Evolutionary conservation across 2,329 filamentous ascomycete genomes (phyloP), one percentile per base, ranked within the genome.

Genomic region (Aspergillus aculeatinus): DNA sequence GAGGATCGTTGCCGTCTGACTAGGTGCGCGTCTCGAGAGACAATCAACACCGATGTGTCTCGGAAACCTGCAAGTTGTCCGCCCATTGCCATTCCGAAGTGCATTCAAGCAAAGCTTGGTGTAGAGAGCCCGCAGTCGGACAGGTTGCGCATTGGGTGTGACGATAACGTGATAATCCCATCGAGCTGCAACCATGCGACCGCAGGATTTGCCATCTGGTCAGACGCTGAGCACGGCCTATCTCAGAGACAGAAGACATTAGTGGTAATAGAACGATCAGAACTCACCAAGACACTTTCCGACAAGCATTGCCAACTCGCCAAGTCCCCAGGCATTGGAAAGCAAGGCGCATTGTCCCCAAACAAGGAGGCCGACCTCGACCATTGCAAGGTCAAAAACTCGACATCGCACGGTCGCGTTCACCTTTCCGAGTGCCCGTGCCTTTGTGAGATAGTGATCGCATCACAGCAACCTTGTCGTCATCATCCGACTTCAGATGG

Each of bases 201-300:
- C 16, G 39, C 19, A 16, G 5, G 19, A 44, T 9, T 3, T 19
- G 2, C n/a, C 16, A 19, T 19, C 7, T 2, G 6, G 14, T 9
- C 6, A 44, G 16, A 19, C 39, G 12, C 39, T 44, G 16, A 16
- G 2, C 33, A 16, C 6, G 16, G 14, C 23, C 23, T 29, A 29
- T 29, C 27, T 9, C 10, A 7, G 1, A 29, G 7, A 9, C 27
- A 9, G 27, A 29, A 10, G 7, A 10, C 7, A 29, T 29, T 0
- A 29, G 0, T 9, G 27, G 0, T 2, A 3, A 10, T 10, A 3
- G 0, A 29, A 29, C 27, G 27, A 29, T 29, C 3, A 9, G 0
- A 29, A 9, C 7, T 3, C 27, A 29, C 7, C 3, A 3, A 35
- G 14, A 35, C 3, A 35, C 33, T 35, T 35, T 35, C 27, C 33